Evolutionary conservation across 371 early-diverging fungal genomes (phyloP).

Genomic region (Mortierella sp.): DNA sequence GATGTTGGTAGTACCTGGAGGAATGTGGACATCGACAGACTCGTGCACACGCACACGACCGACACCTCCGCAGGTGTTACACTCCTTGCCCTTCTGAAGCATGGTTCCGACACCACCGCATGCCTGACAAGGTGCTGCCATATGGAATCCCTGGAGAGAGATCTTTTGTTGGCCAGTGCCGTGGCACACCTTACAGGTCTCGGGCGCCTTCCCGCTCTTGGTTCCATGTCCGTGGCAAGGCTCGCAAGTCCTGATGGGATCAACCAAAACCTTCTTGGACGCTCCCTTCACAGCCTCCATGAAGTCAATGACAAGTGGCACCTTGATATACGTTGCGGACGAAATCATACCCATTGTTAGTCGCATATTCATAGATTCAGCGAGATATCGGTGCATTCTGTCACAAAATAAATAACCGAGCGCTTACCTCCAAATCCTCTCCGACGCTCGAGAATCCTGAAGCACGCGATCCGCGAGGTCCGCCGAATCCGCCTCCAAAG

Average conservation of each 20-base stretch:
- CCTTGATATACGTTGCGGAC: constrained; percentile 28
- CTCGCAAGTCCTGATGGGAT: constrained; percentile 75
- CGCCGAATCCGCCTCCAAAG: constrained; percentile 77
- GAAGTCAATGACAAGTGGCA: constrained; percentile 76
- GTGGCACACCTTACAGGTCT: constrained; percentile 80
- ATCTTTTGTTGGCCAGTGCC: constrained; percentile 85
- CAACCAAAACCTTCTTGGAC: constrained; percentile 71
- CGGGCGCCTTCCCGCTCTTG: constrained; percentile 77
- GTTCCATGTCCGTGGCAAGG: constrained; percentile 88
- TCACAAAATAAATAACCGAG: background rate
- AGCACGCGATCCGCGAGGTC: constrained; percentile 59
- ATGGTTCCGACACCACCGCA: constrained; percentile 88
- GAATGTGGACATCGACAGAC: constrained; percentile 82
- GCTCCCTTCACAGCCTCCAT: constrained; percentile 93
- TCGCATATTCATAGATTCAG: background rate
- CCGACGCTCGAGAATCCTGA: constrained; percentile 60
- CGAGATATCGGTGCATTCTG: background rate
- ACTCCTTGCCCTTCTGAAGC: constrained; percentile 77
- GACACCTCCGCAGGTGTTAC: constrained; percentile 83
- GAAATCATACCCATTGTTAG: background rate
- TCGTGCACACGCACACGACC: constrained; percentile 82
- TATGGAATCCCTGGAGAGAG: constrained; percentile 84
- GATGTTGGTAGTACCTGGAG: constrained; percentile 76
- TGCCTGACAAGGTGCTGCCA: constrained; percentile 83
- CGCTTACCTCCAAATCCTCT: constrained; percentile 58